Percentiles rank a stretch among this genome's conserved stretches.
Evolutionary conservation across 2,329 filamentous ascomycete genomes (phyloP).

Genomic region (Diplodia sapinea): DNA sequence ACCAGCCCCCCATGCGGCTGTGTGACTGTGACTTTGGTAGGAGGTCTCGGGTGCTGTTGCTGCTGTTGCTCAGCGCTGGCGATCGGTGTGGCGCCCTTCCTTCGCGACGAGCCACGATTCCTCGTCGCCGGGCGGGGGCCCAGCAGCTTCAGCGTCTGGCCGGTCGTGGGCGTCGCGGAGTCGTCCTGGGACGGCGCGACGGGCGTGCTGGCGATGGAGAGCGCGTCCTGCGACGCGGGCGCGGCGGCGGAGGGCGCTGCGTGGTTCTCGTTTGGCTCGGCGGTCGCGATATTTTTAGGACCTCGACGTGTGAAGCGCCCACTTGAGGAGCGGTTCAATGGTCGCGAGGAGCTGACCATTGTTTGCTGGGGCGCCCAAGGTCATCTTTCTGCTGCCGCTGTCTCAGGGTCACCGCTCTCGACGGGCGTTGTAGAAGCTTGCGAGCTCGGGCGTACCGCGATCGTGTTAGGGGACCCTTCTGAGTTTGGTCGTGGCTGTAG

Average conservation of each 20-base stretch:
- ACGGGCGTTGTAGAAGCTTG: slow-evolving; percentile 32
- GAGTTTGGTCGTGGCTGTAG: slow-evolving; percentile 33
- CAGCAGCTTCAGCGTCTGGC: slow-evolving; percentile 28
- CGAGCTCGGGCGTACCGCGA: slow-evolving; percentile 33
- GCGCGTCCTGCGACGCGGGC: slow-evolving; percentile 33
- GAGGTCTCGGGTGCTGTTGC: slow-evolving; percentile 42
- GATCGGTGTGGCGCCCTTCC: slow-evolving; percentile 30
- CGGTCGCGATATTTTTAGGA: slow-evolving; percentile 36
- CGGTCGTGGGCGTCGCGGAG: slow-evolving; percentile 20
- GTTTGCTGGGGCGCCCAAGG: slow-evolving; percentile 33
- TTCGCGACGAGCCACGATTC: slow-evolving; percentile 31
- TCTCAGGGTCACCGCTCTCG: slow-evolving; percentile 31
- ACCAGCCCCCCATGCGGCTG: slow-evolving; percentile 51
- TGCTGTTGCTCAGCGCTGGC: slow-evolving; percentile 31
- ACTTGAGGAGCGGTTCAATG: slow-evolving; percentile 39
- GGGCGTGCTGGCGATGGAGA: slow-evolving; percentile 28
- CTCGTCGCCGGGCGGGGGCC: slow-evolving; percentile 29
- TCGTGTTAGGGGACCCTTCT: slow-evolving; percentile 33
- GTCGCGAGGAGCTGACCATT: slow-evolving; percentile 42
- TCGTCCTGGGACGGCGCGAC: slow-evolving; percentile 24
- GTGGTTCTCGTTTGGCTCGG: slow-evolving; percentile 37
- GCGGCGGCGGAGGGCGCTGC: slow-evolving; percentile 39
- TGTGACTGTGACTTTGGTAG: slow-evolving; percentile 51
- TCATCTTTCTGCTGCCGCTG: slow-evolving; percentile 32
- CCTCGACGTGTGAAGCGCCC: slow-evolving; percentile 43